Conservation (phyloP, 2,329 filamentous ascomycete genomes). For the Exophiala sideris region DNA sequence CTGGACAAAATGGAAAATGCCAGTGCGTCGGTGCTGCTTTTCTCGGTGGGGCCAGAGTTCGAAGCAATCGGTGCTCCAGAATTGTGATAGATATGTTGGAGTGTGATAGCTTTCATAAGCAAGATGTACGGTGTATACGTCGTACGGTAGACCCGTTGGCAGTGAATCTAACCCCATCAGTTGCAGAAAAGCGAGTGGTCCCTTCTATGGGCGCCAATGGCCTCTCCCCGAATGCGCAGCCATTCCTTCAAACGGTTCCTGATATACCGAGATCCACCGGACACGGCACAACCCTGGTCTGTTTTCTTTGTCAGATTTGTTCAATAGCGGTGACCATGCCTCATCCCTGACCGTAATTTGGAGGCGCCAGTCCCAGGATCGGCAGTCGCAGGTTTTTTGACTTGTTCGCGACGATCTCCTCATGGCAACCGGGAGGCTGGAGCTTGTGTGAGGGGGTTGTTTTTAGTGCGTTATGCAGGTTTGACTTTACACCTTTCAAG, state of each 20-base stretch:
- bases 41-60: constrained; percentile 6
- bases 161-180: background rate
- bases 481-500: background rate
- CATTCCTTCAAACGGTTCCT: background rate
- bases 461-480: background rate
- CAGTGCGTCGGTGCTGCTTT: background rate
- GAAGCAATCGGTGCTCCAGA: background rate
- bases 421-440: background rate
- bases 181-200: background rate
- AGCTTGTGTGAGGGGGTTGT: background rate
- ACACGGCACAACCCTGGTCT: constrained; percentile 6
- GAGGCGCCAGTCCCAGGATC: background rate
- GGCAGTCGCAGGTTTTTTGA: background rate
- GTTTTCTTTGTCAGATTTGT: background rate
- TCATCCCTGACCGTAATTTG: constrained; percentile 8
- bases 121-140: constrained; percentile 1
- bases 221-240: no score
- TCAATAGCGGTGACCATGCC: background rate
- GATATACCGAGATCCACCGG: constrained; percentile 4
- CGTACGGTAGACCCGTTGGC: no score
- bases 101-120: constrained; percentile 19
- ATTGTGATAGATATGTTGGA: background rate
- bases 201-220: no score
- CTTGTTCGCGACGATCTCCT: background rate
- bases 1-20: background rate